Evolutionary conservation across 1,139 yeast genomes (phyloP), one percentile per base, ranked within the genome.

Genomic region (Lodderomyces theae): DNA sequence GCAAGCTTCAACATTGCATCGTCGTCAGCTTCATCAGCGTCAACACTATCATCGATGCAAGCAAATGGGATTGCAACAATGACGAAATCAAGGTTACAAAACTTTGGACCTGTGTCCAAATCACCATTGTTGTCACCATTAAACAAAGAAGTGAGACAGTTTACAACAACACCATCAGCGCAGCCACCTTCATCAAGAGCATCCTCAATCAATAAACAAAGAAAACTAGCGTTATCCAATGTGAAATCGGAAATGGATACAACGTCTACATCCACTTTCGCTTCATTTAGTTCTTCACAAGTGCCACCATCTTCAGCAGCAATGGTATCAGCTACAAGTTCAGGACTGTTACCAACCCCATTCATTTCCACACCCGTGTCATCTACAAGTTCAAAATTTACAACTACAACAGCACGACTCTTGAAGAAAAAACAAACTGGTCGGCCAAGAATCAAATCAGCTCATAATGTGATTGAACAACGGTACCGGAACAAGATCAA

Each of bases 381-480:
- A 38, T 10, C 34, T 34, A 2, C 34, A 24, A 5, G 11, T 25
- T 4, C 29, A 10, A 23, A 11, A 23, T 4, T 25, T 25, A 4
- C 29, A 17, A 6, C 11, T 21, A 18, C 30, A 24, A 26, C 18
- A 16, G 23, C 32, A 2, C 17, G 23, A 17, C 22, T 18, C n/a
- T 28, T 28, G 18, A 5, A 18, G 15, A 28, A 18, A 28, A 15
- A 15, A 9, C 31, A 11, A 38, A 44, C 48, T 5, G 50, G 49
- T 5, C 37, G 50, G n/a, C 50, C 51, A 18, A 35, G 49, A 28
- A 53, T 57, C 23, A 64, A 63, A 42, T 64, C 70, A 1, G 64
- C 74, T 5, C 77, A 71, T 53, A 71, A 70, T 44, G 64, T 71
- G 4, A 69, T 71, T 40, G 77, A 71, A 46, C 77, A 71, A 49